Evolutionary conservation across 495 filamentous ascomycete species (phyloP), one percentile per base, ranked within the genome.

Genomic region (Darksidea phi): DNA sequence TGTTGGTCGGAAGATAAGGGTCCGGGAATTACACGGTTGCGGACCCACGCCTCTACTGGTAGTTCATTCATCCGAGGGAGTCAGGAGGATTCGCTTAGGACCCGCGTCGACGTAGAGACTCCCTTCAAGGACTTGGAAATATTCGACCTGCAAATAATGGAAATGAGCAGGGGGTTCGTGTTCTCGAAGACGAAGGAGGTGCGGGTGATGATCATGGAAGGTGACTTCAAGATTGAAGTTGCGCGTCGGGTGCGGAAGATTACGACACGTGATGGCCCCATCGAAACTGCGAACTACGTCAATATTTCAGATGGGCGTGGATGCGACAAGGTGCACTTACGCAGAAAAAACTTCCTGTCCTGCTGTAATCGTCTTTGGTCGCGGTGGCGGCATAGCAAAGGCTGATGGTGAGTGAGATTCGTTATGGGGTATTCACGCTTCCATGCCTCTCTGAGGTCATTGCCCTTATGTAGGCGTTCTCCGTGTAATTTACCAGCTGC

Each of bases 61-160:
- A 78, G 49, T 48, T 77, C 71, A 32, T 73, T n/a, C 72, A 65
- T 76, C 69, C 34, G 62, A 63, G 1, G 68, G 63, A 4, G 41
- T 61, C 1, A 78, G 51, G n/a, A 73, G 50, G 26, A 66, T 63
- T 23, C 74, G 73, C 17, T 66, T 55, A 21, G 74, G 70, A 21
- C 75, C 67, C 15, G 76, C 43, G 37, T 77, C 73, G 32, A 76
- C 34, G 10, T 64, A 69, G 11, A 78, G 42, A 37, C 62, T 63
- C 1, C 77, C 77, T 45, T 75, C 64, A n/a, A 74, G 42, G n/a
- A 76, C 65, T 38, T 75, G 54, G 23, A 79, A 48, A 62, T 75
- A 79, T 59, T 79, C 77, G 37, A 66, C 70, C 48, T 79, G 77
- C 25, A 72, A 70, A 12, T 75, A 75, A 53, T 78, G 77, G 43